Conservation (phyloP, 306 rosid species). For the Heteromeles arbutifolia region DNA sequence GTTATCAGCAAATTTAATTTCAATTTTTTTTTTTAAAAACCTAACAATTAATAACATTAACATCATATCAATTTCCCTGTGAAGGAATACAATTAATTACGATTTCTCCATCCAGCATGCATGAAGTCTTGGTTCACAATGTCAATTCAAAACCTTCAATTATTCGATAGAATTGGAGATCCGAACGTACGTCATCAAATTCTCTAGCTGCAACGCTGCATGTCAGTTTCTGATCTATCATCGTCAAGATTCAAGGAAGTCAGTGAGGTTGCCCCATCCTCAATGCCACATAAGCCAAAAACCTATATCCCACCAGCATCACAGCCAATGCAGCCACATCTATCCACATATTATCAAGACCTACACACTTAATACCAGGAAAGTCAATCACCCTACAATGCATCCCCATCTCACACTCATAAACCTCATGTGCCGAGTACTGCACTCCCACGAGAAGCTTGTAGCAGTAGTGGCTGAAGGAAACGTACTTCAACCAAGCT, state of each 20-base stretch:
- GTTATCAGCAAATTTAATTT: neutral
- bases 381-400: constrained; percentile 53
- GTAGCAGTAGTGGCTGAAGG: constrained; percentile 73
- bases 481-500: constrained; percentile 78
- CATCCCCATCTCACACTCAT: constrained; percentile 44
- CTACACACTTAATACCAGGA: constrained; percentile 55
- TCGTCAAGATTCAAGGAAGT: constrained; percentile 10
- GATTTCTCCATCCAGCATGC: neutral
- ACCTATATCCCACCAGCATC: constrained; percentile 72
- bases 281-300: constrained; percentile 68
- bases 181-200: constrained; percentile 7
- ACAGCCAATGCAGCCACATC: constrained; percentile 69
- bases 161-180: constrained; percentile 5
- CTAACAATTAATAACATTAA: neutral
- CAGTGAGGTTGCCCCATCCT: constrained; percentile 60
- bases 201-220: neutral
- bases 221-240: constrained; percentile 15
- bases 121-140: neutral
- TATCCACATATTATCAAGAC: constrained; percentile 46
- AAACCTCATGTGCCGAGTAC: constrained; percentile 50
- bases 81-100: constrained; percentile 8
- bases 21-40: neutral
- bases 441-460: constrained; percentile 77
- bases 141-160: neutral
- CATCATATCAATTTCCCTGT: neutral